Evolutionary conservation across 345 rosid genomes (phyloP).

Genomic region (Acer negundo): DNA sequence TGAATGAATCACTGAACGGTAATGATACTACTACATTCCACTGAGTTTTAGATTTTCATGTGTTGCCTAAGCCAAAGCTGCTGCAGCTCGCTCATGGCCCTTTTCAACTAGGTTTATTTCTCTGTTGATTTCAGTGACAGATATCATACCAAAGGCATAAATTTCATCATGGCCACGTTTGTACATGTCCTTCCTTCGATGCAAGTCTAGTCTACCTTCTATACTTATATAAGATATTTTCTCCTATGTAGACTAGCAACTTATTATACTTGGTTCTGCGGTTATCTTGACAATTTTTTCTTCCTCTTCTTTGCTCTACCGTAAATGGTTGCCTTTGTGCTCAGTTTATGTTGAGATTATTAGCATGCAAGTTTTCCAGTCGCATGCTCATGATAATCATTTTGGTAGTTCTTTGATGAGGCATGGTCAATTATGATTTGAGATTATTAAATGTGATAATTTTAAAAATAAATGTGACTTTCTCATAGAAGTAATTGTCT

Average conservation of each 20-base stretch:
- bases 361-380: neutral
- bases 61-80: conserved; percentile 17
- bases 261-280: neutral
- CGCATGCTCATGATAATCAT: conserved; percentile 6
- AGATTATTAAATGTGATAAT: neutral
- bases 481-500: too few species aligned
- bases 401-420: conserved; percentile 7
- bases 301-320: neutral
- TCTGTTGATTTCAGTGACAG: conserved; percentile 3
- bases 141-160: neutral
- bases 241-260: neutral
- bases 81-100: neutral
- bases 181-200: conserved; percentile 22
- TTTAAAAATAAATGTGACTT: too few species aligned
- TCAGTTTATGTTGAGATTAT: neutral
- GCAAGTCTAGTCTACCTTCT: conserved; percentile 1
- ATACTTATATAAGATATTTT: neutral
- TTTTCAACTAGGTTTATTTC: conserved; percentile 6
- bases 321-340: neutral
- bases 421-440: neutral
- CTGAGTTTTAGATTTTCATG: neutral
- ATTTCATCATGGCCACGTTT: conserved; percentile 13
- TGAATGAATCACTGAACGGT: conserved; percentile 20
- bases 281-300: neutral
- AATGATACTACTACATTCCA: neutral